Percentiles rank a stretch among this genome's conserved stretches.
Evolutionary conservation across 257 asterid species (phyloP).

Genomic region (Parsonsia alboflavescens): DNA sequence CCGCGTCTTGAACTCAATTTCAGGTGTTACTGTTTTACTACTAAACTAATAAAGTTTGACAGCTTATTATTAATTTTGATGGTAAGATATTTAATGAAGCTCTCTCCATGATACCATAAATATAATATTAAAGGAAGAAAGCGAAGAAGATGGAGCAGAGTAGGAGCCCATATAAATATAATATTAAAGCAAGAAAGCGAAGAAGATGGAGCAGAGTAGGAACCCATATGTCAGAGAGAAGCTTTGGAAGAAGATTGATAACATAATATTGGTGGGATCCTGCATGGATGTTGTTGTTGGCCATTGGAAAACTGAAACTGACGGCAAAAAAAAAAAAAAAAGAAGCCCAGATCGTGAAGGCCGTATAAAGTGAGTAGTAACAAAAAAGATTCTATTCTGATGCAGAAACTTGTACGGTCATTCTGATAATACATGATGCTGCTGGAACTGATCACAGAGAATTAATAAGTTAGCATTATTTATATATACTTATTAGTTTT

Average conservation of each 20-base stretch:
- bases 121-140: not conserved
- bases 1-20: no score
- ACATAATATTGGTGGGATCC: not conserved
- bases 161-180: no score
- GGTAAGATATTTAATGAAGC: no score
- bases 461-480: no score
- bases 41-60: no score
- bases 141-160: not conserved
- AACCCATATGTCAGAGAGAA: not conserved
- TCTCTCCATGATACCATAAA: no score
- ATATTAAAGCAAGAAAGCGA: not conserved
- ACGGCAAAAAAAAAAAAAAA: not conserved
- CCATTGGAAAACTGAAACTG: not conserved
- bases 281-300: not conserved
- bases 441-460: no score
- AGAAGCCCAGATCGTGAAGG: no score
- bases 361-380: not conserved
- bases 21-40: no score
- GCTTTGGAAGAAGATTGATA: not conserved
- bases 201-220: not conserved
- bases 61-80: no score
- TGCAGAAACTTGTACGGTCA: slow-evolving; percentile 17
- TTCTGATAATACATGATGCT: not conserved
- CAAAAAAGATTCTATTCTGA: not conserved
- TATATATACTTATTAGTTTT: no score